These are phyloP conservation scores for Heterobasidion parviporum DNA, from an alignment of 1,284 basidiomycete species.

Conservation along the genomic window DNA sequence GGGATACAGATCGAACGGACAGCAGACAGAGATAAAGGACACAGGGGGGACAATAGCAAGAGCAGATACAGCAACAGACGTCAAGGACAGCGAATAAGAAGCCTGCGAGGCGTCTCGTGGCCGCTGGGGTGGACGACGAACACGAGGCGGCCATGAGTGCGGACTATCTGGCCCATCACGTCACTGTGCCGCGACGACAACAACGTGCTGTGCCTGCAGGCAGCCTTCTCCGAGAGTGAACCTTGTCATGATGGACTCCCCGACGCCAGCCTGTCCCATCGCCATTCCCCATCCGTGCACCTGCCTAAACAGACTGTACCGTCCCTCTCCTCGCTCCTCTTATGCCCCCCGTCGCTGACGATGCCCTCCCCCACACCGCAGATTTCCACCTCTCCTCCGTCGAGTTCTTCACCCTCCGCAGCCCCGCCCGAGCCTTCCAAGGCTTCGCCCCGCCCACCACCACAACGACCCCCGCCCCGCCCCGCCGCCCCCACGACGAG, in stretches of 20 bases:
- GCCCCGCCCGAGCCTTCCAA: conserved; percentile 22
- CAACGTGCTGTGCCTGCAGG: too few species aligned
- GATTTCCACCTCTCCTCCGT: conserved; percentile 43
- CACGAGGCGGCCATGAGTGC: background rate
- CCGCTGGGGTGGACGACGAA: background rate
- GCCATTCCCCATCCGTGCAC: background rate
- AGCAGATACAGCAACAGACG: too few species aligned
- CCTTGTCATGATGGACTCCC: too few species aligned
- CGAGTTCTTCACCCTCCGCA: conserved; percentile 48
- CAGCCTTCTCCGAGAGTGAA: too few species aligned
- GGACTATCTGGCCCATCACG: too few species aligned
- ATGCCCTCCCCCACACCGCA: conserved; percentile 41
- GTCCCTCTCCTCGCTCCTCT: conserved; percentile 6
- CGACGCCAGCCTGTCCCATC: too few species aligned
- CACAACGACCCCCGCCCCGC: background rate
- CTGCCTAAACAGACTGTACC: conserved; percentile 1
- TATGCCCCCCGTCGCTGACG: conserved; percentile 39
- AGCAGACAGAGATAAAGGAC: background rate
- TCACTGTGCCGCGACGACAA: too few species aligned
- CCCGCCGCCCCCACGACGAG: background rate
- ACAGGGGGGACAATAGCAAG: conserved; percentile 1
- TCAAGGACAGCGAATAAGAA: conserved; percentile 1
- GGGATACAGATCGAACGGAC: background rate
- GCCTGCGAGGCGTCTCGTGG: background rate
- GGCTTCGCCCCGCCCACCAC: conserved; percentile 7